phyloP scores from a whole-genome alignment of 495 filamentous ascomycete species.

The Schizothecium vesticola region DNA sequence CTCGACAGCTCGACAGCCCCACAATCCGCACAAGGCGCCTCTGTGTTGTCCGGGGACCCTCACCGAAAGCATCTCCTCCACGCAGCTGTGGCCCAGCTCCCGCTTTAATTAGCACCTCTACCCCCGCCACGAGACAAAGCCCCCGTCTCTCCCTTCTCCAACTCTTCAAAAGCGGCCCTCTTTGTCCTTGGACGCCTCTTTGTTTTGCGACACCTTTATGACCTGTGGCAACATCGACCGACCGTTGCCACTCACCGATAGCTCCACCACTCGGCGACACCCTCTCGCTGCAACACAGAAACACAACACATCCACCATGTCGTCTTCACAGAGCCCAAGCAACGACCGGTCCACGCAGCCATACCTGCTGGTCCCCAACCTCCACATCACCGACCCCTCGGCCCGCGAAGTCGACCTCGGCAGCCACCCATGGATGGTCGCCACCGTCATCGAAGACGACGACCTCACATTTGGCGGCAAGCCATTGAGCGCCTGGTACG shows the following conservation, averaged over 20 bases:
- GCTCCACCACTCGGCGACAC: neutral
- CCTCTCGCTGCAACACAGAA: neutral
- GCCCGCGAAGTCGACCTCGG: slow-evolving; percentile 32
- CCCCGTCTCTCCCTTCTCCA: neutral
- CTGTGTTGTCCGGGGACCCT: slow-evolving; percentile 8
- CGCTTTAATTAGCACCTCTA: neutral
- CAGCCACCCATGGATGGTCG: slow-evolving; percentile 42
- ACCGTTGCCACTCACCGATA: neutral
- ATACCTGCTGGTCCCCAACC: slow-evolving; percentile 32
- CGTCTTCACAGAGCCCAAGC: slow-evolving; percentile 25
- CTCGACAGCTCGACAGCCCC: neutral
- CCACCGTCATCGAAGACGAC: slow-evolving; percentile 51
- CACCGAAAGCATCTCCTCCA: slow-evolving; percentile 4
- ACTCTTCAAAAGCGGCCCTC: neutral
- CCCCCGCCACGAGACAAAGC: slow-evolving; percentile 3
- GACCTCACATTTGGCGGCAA: slow-evolving; percentile 55
- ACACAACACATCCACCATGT: slow-evolving; percentile 17
- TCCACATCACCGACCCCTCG: slow-evolving; percentile 33
- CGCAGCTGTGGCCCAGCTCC: neutral
- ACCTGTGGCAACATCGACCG: slow-evolving; percentile 1
- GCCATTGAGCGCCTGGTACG: slow-evolving; percentile 50
- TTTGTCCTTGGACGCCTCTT: neutral
- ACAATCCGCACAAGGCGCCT: slow-evolving; percentile 2
- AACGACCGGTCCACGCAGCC: slow-evolving; percentile 20
- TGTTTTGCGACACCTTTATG: neutral